Evolutionary conservation across 1,284 basidiomycete species (phyloP).

Genomic region (Porogramme epimiltina): DNA sequence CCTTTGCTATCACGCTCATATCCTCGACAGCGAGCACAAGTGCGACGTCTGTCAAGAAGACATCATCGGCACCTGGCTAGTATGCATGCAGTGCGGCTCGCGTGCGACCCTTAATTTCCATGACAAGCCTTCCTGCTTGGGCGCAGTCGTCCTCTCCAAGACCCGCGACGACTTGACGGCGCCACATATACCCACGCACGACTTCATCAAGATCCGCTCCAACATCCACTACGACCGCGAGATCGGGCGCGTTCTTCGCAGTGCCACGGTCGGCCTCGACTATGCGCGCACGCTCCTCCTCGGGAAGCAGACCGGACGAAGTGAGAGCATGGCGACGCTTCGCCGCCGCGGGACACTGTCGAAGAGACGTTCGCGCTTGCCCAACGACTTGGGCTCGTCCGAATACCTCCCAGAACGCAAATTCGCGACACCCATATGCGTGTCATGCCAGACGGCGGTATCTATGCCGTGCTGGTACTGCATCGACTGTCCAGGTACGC

Average conservation of each 20-base stretch:
- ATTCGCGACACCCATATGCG: constrained; percentile 6
- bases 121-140: constrained; percentile 19
- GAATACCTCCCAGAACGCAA: background rate
- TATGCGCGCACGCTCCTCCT: constrained; percentile 20
- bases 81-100: constrained; percentile 26
- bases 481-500: constrained; percentile 25
- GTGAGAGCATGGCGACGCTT: background rate
- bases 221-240: constrained; percentile 25
- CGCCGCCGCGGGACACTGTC: background rate
- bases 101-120: constrained; percentile 26
- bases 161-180: constrained; percentile 21
- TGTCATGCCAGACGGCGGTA: constrained; percentile 13
- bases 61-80: constrained; percentile 25
- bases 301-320: background rate
- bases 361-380: background rate
- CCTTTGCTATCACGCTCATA: background rate
- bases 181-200: constrained; percentile 31
- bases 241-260: constrained; percentile 19
- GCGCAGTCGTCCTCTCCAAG: background rate
- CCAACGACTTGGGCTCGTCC: background rate
- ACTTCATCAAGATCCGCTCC: constrained; percentile 31
- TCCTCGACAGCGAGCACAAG: background rate
- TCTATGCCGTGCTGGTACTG: constrained; percentile 31
- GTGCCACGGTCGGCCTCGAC: constrained; percentile 19
- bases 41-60: constrained; percentile 23